Evolutionary conservation across 106 monocot species (phyloP).

Genomic region (Hemerocallis citrina): DNA sequence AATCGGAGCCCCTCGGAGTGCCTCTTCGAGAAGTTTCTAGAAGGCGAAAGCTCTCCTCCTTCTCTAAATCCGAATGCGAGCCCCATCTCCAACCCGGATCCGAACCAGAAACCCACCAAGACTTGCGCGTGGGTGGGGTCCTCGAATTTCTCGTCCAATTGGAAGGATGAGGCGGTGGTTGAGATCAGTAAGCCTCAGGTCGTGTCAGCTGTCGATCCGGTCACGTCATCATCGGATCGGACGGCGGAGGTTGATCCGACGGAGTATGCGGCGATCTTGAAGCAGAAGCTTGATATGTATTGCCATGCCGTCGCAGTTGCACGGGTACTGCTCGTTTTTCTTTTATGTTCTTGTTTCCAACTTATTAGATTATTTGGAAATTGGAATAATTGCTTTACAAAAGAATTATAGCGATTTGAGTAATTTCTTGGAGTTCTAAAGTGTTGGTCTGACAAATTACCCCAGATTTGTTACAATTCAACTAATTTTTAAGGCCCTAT

Average conservation of each 20-base stretch:
- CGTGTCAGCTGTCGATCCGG: not conserved
- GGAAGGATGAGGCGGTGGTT: constrained; percentile 34
- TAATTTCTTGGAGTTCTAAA: no score
- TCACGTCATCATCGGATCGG: constrained; percentile 2
- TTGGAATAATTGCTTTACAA: no score
- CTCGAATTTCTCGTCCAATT: constrained; percentile 3
- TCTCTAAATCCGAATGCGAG: not conserved
- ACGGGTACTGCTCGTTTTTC: constrained; percentile 35
- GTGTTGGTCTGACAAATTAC: no score
- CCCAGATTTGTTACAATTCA: no score
- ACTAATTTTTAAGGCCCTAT: no score
- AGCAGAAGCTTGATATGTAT: constrained; percentile 50
- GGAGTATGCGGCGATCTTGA: constrained; percentile 40
- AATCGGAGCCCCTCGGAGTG: constrained; percentile 52
- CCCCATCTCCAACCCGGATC: constrained; percentile 1
- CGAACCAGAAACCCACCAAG: no score
- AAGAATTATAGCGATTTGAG: no score
- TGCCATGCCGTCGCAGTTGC: constrained; percentile 48
- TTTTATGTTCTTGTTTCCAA: not conserved
- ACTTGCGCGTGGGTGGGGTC: constrained; percentile 4
- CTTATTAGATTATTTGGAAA: not conserved
- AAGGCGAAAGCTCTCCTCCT: constrained; percentile 7
- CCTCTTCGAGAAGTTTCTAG: constrained; percentile 55
- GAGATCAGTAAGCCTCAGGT: constrained; percentile 27
- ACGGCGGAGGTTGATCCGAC: constrained; percentile 19